Percentiles rank a stretch among this genome's conserved stretches.
Conservation (phyloP, 2,329 filamentous ascomycete species). For the Penicillium sp. region DNA sequence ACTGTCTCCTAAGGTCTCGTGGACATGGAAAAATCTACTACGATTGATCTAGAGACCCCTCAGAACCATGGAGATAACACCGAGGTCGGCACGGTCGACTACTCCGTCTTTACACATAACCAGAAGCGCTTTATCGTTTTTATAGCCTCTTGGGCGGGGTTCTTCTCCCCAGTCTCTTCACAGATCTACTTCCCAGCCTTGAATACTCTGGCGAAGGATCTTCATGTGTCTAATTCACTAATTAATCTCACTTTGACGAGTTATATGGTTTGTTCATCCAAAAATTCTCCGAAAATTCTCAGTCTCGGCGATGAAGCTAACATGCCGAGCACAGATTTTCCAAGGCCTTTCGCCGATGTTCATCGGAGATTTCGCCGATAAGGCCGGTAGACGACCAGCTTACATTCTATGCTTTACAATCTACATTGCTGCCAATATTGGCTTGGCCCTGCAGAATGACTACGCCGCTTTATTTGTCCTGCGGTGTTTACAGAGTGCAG, state of each 20-base stretch:
- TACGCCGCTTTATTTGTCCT: constrained; percentile 41
- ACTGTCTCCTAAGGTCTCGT: not conserved
- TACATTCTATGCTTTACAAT: constrained; percentile 56
- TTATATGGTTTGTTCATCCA: constrained; percentile 20
- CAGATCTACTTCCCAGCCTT: constrained; percentile 48
- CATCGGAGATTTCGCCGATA: constrained; percentile 53
- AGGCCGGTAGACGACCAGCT: constrained; percentile 51
- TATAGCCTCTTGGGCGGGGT: constrained; percentile 31
- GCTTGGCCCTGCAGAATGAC: constrained; percentile 39
- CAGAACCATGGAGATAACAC: constrained; percentile 8
- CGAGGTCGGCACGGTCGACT: constrained; percentile 20
- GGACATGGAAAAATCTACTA: not conserved
- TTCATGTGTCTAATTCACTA: constrained; percentile 26
- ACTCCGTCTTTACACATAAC: constrained; percentile 33
- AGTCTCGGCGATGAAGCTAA: constrained; percentile 5
- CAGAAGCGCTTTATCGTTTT: constrained; percentile 31
- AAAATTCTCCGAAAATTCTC: not conserved
- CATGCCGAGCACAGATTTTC: constrained; percentile 41
- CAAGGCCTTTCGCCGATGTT: constrained; percentile 56
- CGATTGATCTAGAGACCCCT: constrained; percentile 6
- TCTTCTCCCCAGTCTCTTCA: constrained; percentile 48
- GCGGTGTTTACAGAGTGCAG: constrained; percentile 42
- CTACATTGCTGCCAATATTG: constrained; percentile 43
- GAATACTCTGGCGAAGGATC: constrained; percentile 33
- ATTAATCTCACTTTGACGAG: constrained; percentile 30